Conservation (phyloP, 495 filamentous ascomycete species). For the Penicillium bialowiezense region DNA sequence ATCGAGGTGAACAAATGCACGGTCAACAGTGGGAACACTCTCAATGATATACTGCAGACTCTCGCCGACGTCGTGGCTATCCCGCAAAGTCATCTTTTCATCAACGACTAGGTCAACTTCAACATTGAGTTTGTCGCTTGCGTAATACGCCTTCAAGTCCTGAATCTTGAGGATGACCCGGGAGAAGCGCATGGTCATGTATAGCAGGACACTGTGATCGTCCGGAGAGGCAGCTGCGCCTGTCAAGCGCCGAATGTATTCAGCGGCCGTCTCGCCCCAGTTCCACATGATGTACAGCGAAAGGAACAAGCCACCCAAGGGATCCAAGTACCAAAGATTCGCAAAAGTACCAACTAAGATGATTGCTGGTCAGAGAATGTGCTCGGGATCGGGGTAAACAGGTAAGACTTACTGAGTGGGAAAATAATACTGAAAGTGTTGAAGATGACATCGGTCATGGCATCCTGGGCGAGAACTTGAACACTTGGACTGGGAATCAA, state of each 20-base stretch:
- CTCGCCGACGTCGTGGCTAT: constrained; percentile 88
- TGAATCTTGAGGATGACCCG: constrained; percentile 86
- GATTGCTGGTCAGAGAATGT: constrained; percentile 2
- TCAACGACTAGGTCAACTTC: constrained; percentile 83
- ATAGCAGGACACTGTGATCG: constrained; percentile 82
- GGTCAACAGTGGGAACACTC: constrained; percentile 73
- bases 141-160: constrained; percentile 82
- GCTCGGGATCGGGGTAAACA: background rate
- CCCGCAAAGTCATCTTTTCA: constrained; percentile 70
- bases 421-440: constrained; percentile 83
- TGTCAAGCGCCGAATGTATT: constrained; percentile 80
- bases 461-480: constrained; percentile 72
- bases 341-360: constrained; percentile 69
- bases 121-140: constrained; percentile 85
- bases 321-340: constrained; percentile 81
- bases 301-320: constrained; percentile 77
- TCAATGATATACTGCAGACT: constrained; percentile 88
- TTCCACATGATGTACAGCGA: constrained; percentile 81
- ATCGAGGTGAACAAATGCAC: constrained; percentile 76
- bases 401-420: constrained; percentile 20
- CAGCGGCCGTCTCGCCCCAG: constrained; percentile 71
- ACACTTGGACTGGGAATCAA: constrained; percentile 85
- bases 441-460: constrained; percentile 78
- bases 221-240: constrained; percentile 77
- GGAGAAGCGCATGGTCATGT: constrained; percentile 92